These are phyloP conservation scores for Boletus patriciae DNA, from an alignment of 768 basidiomycete genomes.

Conservation along the genomic window DNA sequence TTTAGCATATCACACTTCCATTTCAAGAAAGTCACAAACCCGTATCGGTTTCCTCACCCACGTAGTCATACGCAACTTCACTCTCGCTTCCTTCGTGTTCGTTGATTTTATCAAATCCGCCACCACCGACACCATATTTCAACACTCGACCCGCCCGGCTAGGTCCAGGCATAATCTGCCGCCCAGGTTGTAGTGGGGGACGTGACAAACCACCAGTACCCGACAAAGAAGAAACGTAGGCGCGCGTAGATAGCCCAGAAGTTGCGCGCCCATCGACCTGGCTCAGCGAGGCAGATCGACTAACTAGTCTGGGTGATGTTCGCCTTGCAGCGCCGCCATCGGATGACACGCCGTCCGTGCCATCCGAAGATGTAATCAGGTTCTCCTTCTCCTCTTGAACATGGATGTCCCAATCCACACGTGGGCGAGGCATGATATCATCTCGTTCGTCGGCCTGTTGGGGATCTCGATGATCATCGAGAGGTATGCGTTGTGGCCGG, in stretches of 20 bases:
- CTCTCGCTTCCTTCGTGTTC: constrained; percentile 45
- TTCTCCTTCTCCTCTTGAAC: constrained; percentile 45
- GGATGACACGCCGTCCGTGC: constrained; percentile 23
- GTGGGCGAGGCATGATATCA: constrained; percentile 32
- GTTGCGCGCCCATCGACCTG: constrained; percentile 38
- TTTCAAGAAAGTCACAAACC: constrained; percentile 30
- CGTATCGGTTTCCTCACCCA: constrained; percentile 41
- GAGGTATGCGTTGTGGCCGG: constrained; percentile 39
- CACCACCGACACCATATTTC: constrained; percentile 32
- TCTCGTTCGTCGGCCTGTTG: constrained; percentile 34
- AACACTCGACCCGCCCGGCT: constrained; percentile 51
- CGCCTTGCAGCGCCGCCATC: constrained; percentile 24
- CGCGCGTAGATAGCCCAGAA: constrained; percentile 34
- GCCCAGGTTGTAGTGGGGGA: constrained; percentile 39
- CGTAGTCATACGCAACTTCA: constrained; percentile 34
- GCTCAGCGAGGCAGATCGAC: constrained; percentile 34
- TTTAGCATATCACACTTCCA: constrained; percentile 18
- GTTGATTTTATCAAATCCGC: constrained; percentile 50
- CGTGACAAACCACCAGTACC: constrained; percentile 38
- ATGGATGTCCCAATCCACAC: constrained; percentile 31
- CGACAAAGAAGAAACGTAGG: constrained; percentile 30
- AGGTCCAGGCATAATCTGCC: constrained; percentile 46
- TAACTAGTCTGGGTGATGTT: constrained; percentile 28
- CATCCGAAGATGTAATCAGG: constrained; percentile 27
- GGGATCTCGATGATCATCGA: constrained; percentile 37